Evolutionary conservation across 148 eudicot species (phyloP).

Genomic region (Rhododendron ovatum): DNA sequence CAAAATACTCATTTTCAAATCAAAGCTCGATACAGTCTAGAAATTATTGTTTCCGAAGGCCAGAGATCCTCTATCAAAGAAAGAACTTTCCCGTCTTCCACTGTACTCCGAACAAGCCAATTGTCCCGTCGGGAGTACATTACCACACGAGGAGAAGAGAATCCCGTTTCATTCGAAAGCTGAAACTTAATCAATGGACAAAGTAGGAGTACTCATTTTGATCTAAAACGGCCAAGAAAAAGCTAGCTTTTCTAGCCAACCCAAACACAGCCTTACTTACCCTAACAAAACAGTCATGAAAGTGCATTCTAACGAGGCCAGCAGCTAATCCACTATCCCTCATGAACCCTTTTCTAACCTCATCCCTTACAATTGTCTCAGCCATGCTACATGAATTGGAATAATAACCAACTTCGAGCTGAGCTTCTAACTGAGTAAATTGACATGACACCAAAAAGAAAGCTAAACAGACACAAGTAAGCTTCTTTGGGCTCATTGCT

Average conservation of each 20-base stretch:
- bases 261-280: slow-evolving; percentile 24
- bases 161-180: not conserved
- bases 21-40: not conserved
- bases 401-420: slow-evolving; percentile 52
- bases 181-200: not conserved
- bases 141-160: not conserved
- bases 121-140: too few relatives aligned
- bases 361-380: slow-evolving; percentile 45
- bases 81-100: too few relatives aligned
- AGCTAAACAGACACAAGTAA: slow-evolving; percentile 1
- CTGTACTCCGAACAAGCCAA: too few relatives aligned
- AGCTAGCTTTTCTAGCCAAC: not conserved
- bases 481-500: slow-evolving; percentile 22
- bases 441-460: slow-evolving; percentile 30
- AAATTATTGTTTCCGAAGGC: not conserved
- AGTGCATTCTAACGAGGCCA: slow-evolving; percentile 62
- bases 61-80: too few relatives aligned
- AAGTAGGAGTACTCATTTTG: not conserved
- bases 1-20: not conserved
- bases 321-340: slow-evolving; percentile 49
- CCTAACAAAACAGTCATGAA: slow-evolving; percentile 74
- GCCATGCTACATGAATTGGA: slow-evolving; percentile 35
- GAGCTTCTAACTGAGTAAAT: slow-evolving; percentile 29
- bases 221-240: not conserved
- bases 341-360: slow-evolving; percentile 36